Conservation (phyloP, 495 filamentous ascomycete genomes). For the Hypoxylon trugodes region DNA sequence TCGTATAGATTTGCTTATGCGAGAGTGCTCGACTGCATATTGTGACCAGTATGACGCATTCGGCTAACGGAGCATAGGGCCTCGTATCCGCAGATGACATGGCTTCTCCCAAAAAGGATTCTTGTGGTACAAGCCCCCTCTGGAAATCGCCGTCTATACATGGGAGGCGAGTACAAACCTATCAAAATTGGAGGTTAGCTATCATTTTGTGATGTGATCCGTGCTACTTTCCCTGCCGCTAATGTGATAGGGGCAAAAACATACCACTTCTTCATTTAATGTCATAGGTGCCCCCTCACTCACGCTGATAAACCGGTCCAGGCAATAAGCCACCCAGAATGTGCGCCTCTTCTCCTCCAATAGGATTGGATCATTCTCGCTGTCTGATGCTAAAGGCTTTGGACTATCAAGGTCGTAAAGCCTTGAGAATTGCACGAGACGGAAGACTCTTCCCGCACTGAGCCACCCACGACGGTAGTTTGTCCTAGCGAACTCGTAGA, state of each 20-base stretch:
- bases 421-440: constrained; percentile 59
- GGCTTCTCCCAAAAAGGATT: constrained; percentile 55
- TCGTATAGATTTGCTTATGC: constrained; percentile 50
- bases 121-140: constrained; percentile 53
- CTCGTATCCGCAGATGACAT: constrained; percentile 48
- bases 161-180: constrained; percentile 57
- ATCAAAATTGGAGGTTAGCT: constrained; percentile 1
- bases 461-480: constrained; percentile 59
- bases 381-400: constrained; percentile 24
- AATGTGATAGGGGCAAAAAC: constrained; percentile 12
- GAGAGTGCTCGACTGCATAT: constrained; percentile 58
- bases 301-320: constrained; percentile 63
- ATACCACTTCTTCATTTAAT: constrained; percentile 60
- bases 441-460: constrained; percentile 63
- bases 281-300: constrained; percentile 57
- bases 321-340: constrained; percentile 65
- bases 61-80: constrained; percentile 53
- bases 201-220: background rate
- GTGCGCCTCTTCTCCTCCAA: constrained; percentile 61
- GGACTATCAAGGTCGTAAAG: constrained; percentile 60
- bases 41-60: constrained; percentile 58
- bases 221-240: constrained; percentile 9
- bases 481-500: constrained; percentile 61
- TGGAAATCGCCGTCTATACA: constrained; percentile 61
- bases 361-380: constrained; percentile 39